A percentile compares a stretch with the other conserved stretches of the same genome.
Evolutionary conservation across 148 eudicot species (phyloP).

Genomic region (Cornus controversa): DNA sequence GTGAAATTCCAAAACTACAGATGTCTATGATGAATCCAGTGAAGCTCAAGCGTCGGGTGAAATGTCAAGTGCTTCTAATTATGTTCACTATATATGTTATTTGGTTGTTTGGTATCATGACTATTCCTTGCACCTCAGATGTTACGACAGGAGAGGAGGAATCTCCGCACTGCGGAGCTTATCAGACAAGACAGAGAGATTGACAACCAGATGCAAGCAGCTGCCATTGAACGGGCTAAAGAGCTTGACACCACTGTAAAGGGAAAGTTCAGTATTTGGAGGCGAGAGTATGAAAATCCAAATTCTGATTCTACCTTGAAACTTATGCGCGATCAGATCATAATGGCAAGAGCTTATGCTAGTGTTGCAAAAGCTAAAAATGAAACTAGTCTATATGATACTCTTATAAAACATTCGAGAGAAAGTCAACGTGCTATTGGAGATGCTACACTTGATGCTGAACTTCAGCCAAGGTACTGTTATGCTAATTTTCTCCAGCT

Average conservation of each 20-base stretch:
- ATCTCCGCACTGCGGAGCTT: constrained; percentile 66
- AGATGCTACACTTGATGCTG: constrained; percentile 83
- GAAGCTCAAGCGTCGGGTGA: constrained; percentile 79
- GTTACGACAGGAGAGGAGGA: constrained; percentile 70
- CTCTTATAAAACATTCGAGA: constrained; percentile 62
- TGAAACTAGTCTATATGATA: constrained; percentile 61
- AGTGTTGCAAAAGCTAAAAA: constrained; percentile 82
- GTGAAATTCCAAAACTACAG: constrained; percentile 26
- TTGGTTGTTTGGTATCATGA: not conserved
- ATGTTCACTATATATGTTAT: not conserved
- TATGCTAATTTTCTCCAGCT: not conserved
- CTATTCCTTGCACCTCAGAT: constrained; percentile 37
- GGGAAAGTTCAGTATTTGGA: constrained; percentile 93
- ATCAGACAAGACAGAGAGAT: constrained; percentile 63
- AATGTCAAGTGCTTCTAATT: constrained; percentile 9
- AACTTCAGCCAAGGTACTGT: constrained; percentile 72
- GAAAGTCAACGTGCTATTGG: constrained; percentile 63
- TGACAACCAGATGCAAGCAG: constrained; percentile 67
- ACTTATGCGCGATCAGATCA: constrained; percentile 95
- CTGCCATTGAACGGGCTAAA: constrained; percentile 77
- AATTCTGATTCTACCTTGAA: constrained; percentile 90
- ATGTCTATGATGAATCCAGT: constrained; percentile 52
- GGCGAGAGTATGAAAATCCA: constrained; percentile 83
- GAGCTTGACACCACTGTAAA: constrained; percentile 69
- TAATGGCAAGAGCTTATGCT: constrained; percentile 98